Base-by-base conservation (phyloP, 805 yeast genomes). In the Yarrowia bubula region DNA sequence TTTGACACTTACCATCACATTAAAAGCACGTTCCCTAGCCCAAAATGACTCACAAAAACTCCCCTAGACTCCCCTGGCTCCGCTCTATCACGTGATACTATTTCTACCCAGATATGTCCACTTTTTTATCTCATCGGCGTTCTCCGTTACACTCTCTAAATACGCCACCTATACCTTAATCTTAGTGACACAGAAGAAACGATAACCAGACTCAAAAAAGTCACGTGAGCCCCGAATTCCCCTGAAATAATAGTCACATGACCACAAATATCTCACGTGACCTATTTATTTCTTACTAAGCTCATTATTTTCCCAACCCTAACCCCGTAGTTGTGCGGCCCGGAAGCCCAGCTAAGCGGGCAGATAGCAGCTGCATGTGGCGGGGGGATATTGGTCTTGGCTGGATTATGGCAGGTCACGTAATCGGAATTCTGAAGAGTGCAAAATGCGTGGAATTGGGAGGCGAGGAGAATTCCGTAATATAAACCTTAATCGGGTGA, bases 281-380 rank as follows among this genome's bases (percentile, higher is more conserved):
- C 37, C 28, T 4, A 4, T 4, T 6, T 1, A 15, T 17, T 39
- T 17, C 41, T 31, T 48, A 33, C 17, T 28, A 17, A 3, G 15
- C 8, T 6, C 22, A 7, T n/a, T 4, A 3, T 1, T 38, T 22
- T n/a, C 14, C 9, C 35, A 17, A 18, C 55, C 55, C 55, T 48
- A 48, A 33, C 55, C 41, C 28, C 3, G 28, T 3, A 22, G 28
- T 22, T 22, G 28, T 22, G 58, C 58, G 58, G 58, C 58, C 58
- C 58, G 58, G 4, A 18, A 18, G 33, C 3, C 22, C 8, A 28
- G 14, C 43, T 22, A 51, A 51, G 35, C 58, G 58, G 58, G 58
- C 22, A 37, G 58, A 51, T 51, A 51, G 58, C 43, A 13, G 55
- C 5, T 35, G 55, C 55, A 48, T 48, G 53, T 33, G 38, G 18